Evolutionary conservation across 2,329 filamentous ascomycete genomes (phyloP), one percentile per base, ranked within the genome.

Genomic region (Colletotrichum melonis): DNA sequence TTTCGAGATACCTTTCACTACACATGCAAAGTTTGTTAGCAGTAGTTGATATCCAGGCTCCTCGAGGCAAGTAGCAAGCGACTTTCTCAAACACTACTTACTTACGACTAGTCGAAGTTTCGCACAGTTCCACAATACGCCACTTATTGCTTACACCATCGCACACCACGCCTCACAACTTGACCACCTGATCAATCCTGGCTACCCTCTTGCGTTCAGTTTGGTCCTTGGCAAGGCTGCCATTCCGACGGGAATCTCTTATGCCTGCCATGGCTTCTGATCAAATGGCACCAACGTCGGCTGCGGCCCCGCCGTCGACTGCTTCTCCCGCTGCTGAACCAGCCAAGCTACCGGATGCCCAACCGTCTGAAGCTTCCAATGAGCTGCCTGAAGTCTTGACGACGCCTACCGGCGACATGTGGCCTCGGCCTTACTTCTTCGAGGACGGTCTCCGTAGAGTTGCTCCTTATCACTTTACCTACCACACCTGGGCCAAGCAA

Each of bases 401-500:
- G 55, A 83, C 80, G 24, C 81, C 84, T 4, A 75, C 78, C 6
- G 80, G 78, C 35, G 81, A 84, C 65, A 76, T 83, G 26, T 88
- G 85, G 86, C 89, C 89, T 9, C 84, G 85, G 69, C 95, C 95
- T 0, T 98, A 98, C 83, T 93, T 93, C 78, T 87, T 98, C 75
- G 93, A 98, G 78, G 92, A 93, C 77, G 95, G 94, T 9, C 85
- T 99, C 74, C 92, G 95, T 63, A 92, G 95, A 75, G 93, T 98
- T 38, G 88, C 88, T 56, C 96, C 96, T 4, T 98, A 99, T 81
- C 91, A 97, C 81, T 98, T 89, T 82, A 98, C 95, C 3, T 98
- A 98, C 87, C 97, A 98, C 80, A 98, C 96, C 0, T 95, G 91
- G 84, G 97, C 94, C 86, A 99, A 98, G 84, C 90, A 98, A 84